phyloP scores from a whole-genome alignment of 225 moss, liverwort and hornwort species.

The Lunularia cruciata region DNA sequence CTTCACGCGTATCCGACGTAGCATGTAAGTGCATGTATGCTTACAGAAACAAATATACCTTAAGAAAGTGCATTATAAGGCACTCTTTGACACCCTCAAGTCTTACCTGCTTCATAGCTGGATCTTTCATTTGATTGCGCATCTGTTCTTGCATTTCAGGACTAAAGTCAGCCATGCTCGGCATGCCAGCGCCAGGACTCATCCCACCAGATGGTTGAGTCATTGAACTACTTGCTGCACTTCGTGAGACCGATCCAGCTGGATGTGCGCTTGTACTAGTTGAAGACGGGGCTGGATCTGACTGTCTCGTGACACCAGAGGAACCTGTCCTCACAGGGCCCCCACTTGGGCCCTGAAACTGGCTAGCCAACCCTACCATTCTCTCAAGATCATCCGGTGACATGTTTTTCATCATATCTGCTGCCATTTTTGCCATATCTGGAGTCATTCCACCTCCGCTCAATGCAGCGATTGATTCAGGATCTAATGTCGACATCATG shows the following conservation, averaged over 20 bases:
- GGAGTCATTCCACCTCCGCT: slow-evolving; percentile 90
- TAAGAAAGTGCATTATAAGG: too few species aligned
- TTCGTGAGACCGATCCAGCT: slow-evolving; percentile 36
- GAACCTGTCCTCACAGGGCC: slow-evolving; percentile 17
- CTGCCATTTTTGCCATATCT: slow-evolving; percentile 87
- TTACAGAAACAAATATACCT: too few species aligned
- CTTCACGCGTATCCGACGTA: too few species aligned
- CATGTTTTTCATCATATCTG: slow-evolving; percentile 84
- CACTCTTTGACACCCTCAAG: too few species aligned
- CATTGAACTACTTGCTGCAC: slow-evolving; percentile 29
- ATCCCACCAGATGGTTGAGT: slow-evolving; percentile 42
- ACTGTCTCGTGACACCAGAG: slow-evolving; percentile 4
- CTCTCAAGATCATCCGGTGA: slow-evolving; percentile 83
- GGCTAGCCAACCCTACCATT: slow-evolving; percentile 77
- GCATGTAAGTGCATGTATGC: too few species aligned
- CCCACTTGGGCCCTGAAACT: slow-evolving; percentile 53
- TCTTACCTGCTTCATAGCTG: slow-evolving; percentile 98
- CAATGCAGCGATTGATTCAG: slow-evolving; percentile 80
- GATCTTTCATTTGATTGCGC: slow-evolving; percentile 92
- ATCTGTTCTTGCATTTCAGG: slow-evolving; percentile 95
- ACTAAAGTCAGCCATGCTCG: slow-evolving; percentile 92
- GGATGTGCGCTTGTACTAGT: slow-evolving; percentile 46
- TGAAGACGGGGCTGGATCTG: slow-evolving; percentile 20
- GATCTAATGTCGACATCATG: slow-evolving; percentile 78
- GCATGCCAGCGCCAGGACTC: slow-evolving; percentile 75